Percentiles rank a stretch among this genome's conserved stretches.
These are phyloP conservation scores for Fonsecaea erecta DNA, from an alignment of 2,329 filamentous ascomycete genomes.

Conservation along the genomic window DNA sequence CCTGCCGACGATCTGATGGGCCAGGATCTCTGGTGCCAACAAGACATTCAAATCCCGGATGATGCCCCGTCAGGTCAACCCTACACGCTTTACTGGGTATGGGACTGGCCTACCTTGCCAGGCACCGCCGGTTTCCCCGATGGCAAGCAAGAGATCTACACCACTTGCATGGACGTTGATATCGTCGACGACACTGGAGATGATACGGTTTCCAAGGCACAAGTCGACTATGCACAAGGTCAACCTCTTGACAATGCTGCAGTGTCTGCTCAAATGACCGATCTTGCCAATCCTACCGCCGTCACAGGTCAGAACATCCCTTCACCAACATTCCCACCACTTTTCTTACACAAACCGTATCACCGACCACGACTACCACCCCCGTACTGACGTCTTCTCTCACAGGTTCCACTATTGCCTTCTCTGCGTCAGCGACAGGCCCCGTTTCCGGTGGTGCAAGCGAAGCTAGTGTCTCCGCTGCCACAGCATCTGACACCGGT, in stretches of 20 bases:
- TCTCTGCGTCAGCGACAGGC: conserved; percentile 32
- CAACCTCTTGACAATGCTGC: conserved; percentile 48
- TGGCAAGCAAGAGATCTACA: conserved; percentile 54
- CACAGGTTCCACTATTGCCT: conserved; percentile 31
- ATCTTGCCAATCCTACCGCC: conserved; percentile 40
- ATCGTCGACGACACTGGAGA: conserved; percentile 40
- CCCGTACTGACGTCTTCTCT: conserved; percentile 10
- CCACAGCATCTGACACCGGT: conserved; percentile 22
- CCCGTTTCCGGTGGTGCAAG: conserved; percentile 31
- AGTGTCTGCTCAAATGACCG: conserved; percentile 46
- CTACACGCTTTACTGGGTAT: conserved; percentile 93
- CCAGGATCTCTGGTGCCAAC: conserved; percentile 76
- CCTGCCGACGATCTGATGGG: conserved; percentile 58
- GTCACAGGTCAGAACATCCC: conserved; percentile 35
- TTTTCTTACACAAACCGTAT: background rate
- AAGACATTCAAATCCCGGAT: conserved; percentile 74
- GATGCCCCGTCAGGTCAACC: conserved; percentile 65
- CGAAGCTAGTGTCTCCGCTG: conserved; percentile 32
- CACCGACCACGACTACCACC: background rate
- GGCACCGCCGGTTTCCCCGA: conserved; percentile 43
- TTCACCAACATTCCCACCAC: conserved; percentile 11
- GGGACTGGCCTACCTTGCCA: conserved; percentile 80
- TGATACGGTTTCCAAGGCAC: conserved; percentile 27
- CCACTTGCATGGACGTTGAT: conserved; percentile 56
- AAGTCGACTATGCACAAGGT: conserved; percentile 40